Percentiles rank a stretch among this genome's conserved stretches.
Evolutionary conservation across 345 rosid species (phyloP).

Genomic region (Carallia pectinifolia): DNA sequence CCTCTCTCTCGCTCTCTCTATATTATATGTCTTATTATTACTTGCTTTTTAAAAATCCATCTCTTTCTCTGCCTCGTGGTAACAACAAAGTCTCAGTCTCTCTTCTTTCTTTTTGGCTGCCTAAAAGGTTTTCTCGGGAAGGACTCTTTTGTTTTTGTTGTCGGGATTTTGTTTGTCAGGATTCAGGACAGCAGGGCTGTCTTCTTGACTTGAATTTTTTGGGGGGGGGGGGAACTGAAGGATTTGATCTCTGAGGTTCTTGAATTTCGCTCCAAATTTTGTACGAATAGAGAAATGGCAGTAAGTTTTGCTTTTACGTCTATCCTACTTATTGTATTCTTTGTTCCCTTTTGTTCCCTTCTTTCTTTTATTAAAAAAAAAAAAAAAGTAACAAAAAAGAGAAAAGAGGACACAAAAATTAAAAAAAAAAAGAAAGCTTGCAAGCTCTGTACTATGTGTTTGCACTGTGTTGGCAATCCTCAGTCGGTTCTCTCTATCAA

Average conservation of each 20-base stretch:
- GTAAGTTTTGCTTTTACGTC: constrained; percentile 37
- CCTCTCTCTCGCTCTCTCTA: neutral
- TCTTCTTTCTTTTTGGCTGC: constrained; percentile 12
- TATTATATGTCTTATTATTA: neutral
- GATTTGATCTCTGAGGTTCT: neutral
- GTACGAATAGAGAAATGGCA: constrained; percentile 44
- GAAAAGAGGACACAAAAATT: neutral
- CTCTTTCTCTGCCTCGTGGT: neutral
- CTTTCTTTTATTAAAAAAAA: no score
- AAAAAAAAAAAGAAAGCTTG: no score
- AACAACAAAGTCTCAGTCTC: neutral
- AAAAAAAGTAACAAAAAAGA: neutral
- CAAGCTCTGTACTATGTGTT: neutral
- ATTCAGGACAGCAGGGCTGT: no score
- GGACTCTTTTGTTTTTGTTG: neutral
- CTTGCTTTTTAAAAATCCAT: neutral
- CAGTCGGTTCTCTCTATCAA: neutral
- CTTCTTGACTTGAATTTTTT: no score
- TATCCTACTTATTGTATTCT: neutral
- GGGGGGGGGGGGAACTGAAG: neutral
- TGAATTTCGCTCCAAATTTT: constrained; percentile 16
- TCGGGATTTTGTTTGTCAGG: neutral
- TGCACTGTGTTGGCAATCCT: constrained; percentile 15
- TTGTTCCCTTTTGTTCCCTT: no score
- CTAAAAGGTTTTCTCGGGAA: constrained; percentile 2